Conservation (phyloP, 1,284 basidiomycete genomes). For the Cryptococcus amylolentus region DNA sequence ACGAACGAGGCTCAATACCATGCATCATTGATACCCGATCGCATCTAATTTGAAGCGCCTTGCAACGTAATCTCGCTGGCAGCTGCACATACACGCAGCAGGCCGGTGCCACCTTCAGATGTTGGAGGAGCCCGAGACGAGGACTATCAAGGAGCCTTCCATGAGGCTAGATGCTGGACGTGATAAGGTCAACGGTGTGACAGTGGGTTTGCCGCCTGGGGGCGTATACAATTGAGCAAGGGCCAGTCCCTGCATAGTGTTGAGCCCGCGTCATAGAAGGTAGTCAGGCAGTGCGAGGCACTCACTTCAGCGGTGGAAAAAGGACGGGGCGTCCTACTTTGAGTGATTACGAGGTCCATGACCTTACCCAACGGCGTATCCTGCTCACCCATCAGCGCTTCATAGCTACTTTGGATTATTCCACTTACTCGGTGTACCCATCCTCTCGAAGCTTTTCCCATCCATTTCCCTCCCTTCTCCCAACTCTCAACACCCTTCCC, state of each 20-base stretch:
- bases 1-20: no score
- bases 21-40: no score
- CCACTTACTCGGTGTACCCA: constrained; percentile 26
- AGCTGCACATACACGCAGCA: no score
- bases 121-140: no score
- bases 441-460: constrained; percentile 13
- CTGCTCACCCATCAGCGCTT: constrained; percentile 7
- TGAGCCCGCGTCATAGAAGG: no score
- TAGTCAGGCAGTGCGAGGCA: not conserved
- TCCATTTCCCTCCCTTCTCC: constrained; percentile 17
- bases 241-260: constrained; percentile 10
- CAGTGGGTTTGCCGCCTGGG: constrained; percentile 7
- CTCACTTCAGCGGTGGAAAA: constrained; percentile 2
- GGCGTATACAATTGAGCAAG: constrained; percentile 15
- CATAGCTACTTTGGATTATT: not conserved
- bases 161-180: constrained; percentile 17
- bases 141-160: not conserved
- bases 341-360: constrained; percentile 20
- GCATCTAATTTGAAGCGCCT: no score
- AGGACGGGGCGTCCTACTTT: constrained; percentile 7
- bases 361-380: constrained; percentile 28
- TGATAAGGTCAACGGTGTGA: constrained; percentile 14
- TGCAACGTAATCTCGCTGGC: no score
- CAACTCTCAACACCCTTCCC: constrained; percentile 13
- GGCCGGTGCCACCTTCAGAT: no score